These are phyloP conservation scores for Marchantia paleacea DNA, from an alignment of 225 moss, liverwort and hornwort species.

Conservation along the genomic window DNA sequence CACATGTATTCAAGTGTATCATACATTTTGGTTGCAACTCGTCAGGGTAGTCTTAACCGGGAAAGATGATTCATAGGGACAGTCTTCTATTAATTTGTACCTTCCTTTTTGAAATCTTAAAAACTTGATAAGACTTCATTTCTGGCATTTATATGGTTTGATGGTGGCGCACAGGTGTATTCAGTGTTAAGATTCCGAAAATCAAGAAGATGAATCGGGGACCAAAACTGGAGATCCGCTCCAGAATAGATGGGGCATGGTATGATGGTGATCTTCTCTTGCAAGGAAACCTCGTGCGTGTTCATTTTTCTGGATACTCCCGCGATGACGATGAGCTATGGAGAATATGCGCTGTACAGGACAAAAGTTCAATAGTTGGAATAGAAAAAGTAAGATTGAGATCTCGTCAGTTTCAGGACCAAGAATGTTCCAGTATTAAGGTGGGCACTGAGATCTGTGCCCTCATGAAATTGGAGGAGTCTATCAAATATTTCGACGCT, in stretches of 20 bases:
- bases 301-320: conserved; percentile 25
- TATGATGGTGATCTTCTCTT: conserved; percentile 26
- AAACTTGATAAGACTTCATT: too few species aligned
- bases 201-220: not conserved
- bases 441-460: not conserved
- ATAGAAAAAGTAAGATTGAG: conserved; percentile 10
- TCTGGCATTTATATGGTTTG: too few species aligned
- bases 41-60: too few species aligned
- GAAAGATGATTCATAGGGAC: too few species aligned
- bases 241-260: conserved; percentile 18
- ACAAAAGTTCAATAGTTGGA: not conserved
- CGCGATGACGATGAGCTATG: conserved; percentile 26
- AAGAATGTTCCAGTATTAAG: not conserved
- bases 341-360: not conserved
- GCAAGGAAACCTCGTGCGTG: conserved; percentile 7
- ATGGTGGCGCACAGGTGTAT: not conserved
- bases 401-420: conserved; percentile 32
- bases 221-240: conserved; percentile 24
- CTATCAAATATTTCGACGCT: not conserved
- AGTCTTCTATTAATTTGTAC: too few species aligned
- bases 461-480: not conserved
- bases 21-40: too few species aligned
- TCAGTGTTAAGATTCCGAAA: not conserved
- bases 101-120: too few species aligned
- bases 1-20: too few species aligned